Percentiles rank a stretch among this genome's conserved stretches.
Evolutionary conservation across 352 stramenopile genomes (phyloP).

Genomic region (Thraustochytrium sp.): DNA sequence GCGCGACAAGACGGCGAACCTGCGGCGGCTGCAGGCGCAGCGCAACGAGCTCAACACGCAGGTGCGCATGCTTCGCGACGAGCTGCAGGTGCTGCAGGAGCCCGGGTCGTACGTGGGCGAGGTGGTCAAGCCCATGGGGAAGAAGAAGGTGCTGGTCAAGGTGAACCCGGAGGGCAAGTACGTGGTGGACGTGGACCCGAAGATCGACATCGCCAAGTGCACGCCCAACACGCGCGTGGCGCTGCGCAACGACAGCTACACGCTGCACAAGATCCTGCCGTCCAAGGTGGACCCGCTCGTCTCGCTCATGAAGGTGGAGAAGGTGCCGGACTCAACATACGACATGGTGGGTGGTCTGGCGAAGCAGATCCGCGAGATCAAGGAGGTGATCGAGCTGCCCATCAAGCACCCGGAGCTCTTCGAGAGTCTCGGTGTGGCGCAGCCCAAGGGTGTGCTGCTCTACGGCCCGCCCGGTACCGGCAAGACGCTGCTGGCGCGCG

Average conservation of each 20-base stretch:
- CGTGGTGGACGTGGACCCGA: constrained; percentile 97
- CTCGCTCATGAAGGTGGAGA: constrained; percentile 94
- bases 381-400: constrained; percentile 99
- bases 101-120: constrained; percentile 96
- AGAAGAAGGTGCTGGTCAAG: constrained; percentile 99
- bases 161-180: constrained; percentile 96
- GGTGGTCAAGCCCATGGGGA: constrained; percentile 99
- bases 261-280: constrained; percentile 98
- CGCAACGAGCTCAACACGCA: constrained; percentile 99
- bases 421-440: constrained; percentile 93
- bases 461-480: constrained; percentile 95
- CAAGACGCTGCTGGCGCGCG: constrained; percentile 95
- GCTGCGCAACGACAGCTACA: constrained; percentile 97
- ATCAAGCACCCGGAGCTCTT: constrained; percentile 99
- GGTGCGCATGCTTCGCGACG: constrained; percentile 95
- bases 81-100: constrained; percentile 97
- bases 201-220: constrained; percentile 87
- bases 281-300: constrained; percentile 92
- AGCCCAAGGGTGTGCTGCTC: constrained; percentile 89
- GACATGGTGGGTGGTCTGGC: constrained; percentile 99
- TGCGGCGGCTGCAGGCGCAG: constrained; percentile 95
- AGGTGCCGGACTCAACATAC: constrained; percentile 99
- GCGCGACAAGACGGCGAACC: constrained; percentile 88
- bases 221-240: constrained; percentile 97
- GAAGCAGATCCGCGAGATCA: constrained; percentile 99